Conservation (phyloP, 2,329 filamentous ascomycete species). For the Fusarium kyushuense region DNA sequence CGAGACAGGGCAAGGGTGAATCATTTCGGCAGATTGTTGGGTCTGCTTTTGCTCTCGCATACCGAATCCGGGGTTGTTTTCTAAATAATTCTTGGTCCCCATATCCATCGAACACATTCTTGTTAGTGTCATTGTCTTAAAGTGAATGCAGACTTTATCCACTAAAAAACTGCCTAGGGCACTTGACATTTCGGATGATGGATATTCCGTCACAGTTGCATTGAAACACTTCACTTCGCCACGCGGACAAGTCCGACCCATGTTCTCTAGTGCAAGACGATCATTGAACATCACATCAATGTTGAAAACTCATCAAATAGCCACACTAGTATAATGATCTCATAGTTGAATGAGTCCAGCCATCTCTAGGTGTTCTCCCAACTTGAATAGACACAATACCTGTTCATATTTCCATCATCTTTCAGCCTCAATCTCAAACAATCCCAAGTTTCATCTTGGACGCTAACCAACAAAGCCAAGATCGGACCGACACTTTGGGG, state of each 20-base stretch:
- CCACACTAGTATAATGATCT: not conserved
- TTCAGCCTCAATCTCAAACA: not conserved
- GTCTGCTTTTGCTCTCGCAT: not conserved
- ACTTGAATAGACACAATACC: too few relatives aligned
- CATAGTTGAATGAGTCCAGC: not conserved
- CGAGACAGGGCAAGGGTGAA: not conserved
- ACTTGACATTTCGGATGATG: constrained; percentile 7
- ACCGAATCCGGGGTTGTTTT: not conserved
- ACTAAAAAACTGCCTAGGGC: too few relatives aligned
- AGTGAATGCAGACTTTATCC: not conserved
- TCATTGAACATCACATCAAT: not conserved
- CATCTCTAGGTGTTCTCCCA: not conserved
- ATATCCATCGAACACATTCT: too few relatives aligned
- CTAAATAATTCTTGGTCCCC: not conserved
- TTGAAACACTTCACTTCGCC: not conserved
- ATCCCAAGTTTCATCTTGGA: not conserved
- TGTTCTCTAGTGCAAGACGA: not conserved
- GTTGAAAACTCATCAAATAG: not conserved
- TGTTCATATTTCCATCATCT: accelerated
- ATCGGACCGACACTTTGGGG: constrained; percentile 2
- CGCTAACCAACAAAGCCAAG: not conserved
- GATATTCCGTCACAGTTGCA: not conserved
- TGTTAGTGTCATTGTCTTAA: not conserved
- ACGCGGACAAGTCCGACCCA: constrained; percentile 9
- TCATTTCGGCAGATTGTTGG: not conserved